Conservation (phyloP, 164 flowering plant genomes). For the Stephania japonica region DNA sequence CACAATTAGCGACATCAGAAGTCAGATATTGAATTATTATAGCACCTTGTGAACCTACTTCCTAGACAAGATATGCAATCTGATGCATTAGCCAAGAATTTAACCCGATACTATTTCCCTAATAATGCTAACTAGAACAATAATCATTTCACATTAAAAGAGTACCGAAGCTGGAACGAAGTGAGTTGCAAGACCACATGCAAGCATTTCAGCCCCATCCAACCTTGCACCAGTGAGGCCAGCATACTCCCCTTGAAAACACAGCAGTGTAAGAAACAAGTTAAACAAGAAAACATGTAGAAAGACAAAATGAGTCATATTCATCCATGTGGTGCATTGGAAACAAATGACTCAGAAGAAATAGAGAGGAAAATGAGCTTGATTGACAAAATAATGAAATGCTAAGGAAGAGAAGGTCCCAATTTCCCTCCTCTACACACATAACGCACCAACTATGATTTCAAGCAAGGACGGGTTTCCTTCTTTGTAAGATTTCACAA, state of each 20-base stretch:
- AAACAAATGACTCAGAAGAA: background rate
- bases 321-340: background rate
- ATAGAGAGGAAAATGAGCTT: background rate
- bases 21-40: background rate
- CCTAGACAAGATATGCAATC: background rate
- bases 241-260: constrained; percentile 71
- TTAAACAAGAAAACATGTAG: background rate
- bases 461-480: no score
- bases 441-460: no score
- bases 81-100: no score
- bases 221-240: constrained; percentile 93
- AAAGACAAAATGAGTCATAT: background rate
- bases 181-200: constrained; percentile 95
- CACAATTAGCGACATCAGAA: background rate
- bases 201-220: constrained; percentile 95
- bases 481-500: no score
- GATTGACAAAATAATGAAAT: background rate
- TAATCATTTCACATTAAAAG: background rate
- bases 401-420: no score
- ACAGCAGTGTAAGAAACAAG: background rate
- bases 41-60: background rate
- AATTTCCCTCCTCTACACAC: no score
- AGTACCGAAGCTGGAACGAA: constrained; percentile 67
- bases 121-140: background rate
- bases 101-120: background rate